Conservation (phyloP, 371 early-diverging fungal genomes). For the Quaeritorhiza haematococci region DNA sequence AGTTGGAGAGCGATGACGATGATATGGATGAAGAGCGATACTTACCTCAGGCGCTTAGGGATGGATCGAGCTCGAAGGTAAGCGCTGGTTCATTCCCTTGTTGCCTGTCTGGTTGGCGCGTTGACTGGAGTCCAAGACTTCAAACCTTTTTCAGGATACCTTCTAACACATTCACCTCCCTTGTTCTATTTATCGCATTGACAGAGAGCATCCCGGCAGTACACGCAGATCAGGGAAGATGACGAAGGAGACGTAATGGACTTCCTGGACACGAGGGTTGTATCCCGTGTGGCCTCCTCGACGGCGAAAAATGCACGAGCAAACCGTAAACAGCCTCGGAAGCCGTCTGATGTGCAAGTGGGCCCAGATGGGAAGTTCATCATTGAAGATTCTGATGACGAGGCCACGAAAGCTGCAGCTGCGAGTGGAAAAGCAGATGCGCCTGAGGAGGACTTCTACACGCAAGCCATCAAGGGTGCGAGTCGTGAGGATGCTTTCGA, state of each 20-base stretch:
- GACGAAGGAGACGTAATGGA: constrained; percentile 82
- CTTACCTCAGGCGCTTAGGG: constrained; percentile 20
- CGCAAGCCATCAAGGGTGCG: constrained; percentile 63
- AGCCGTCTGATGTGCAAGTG: constrained; percentile 52
- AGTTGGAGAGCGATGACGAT: constrained; percentile 59
- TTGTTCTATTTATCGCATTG: neutral
- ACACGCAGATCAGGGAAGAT: constrained; percentile 36
- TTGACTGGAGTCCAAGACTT: too few relatives aligned
- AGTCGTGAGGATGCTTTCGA: constrained; percentile 70
- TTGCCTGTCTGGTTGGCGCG: too few relatives aligned
- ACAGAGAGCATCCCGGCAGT: constrained; percentile 5
- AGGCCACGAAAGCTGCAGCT: constrained; percentile 30
- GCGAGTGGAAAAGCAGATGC: constrained; percentile 44
- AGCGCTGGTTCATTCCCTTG: too few relatives aligned
- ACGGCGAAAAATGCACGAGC: constrained; percentile 9
- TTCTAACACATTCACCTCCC: neutral
- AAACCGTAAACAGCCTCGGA: constrained; percentile 45
- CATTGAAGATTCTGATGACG: constrained; percentile 55
- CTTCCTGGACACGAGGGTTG: constrained; percentile 82
- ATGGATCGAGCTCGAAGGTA: neutral
- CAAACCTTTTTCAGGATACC: neutral
- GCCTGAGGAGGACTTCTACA: constrained; percentile 73
- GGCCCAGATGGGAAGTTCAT: constrained; percentile 75
- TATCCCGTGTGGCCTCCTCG: constrained; percentile 61
- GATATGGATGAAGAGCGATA: constrained; percentile 41